Base-by-base conservation (phyloP, 352 stramenopile species). In the Lagenidium giganteum region DNA sequence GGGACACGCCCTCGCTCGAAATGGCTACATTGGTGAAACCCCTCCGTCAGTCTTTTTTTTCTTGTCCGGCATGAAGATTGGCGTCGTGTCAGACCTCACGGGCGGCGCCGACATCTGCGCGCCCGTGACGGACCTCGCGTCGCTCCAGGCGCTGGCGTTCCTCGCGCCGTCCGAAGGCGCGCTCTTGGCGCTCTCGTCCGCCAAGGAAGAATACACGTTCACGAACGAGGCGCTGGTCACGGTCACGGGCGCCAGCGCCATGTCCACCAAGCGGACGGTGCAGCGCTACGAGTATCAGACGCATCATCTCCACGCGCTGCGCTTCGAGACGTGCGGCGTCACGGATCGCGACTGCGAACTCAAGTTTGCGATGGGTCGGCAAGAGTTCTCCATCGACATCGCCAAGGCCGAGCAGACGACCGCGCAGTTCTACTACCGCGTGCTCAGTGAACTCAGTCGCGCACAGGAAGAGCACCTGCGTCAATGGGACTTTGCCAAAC, bases 141-240 rank as follows among this genome's bases (percentile, higher is more conserved):
- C 35, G 13, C 21, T 47, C 1, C 29, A 40, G 26, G 35, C 46
- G 2, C 27, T 34, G 8, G 38, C 27, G 11, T 54, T 35, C 32
- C 38, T 54, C 18, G 23, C 5, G 5, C 12, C 22, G 13, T 18
- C 6, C 9, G 46, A 54, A 44, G 12, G 2, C 22, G 36, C 33
- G 16, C 31, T 54, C 8, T 50, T 57, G 6, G 38, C 38, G 25
- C 40, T 56, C 8, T 31, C 38, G 32, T 50, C 38, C 4, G 14
- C 47, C 16, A 56, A 50, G 36, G 47, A 56, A 27, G 47, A 56
- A 25, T 56, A 50, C 34, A 18, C 38, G 30, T 56, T 56, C 27
- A 50, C 47, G 14, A 56, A 50, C 27, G 25, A 39, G 14, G 30
- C 16, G 5, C 32, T 56, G 17, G 16, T 47, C 36, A 54, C 35